Base-by-base conservation (phyloP, 2,329 filamentous ascomycete species). In the Trichoderma cornu-damae region DNA sequence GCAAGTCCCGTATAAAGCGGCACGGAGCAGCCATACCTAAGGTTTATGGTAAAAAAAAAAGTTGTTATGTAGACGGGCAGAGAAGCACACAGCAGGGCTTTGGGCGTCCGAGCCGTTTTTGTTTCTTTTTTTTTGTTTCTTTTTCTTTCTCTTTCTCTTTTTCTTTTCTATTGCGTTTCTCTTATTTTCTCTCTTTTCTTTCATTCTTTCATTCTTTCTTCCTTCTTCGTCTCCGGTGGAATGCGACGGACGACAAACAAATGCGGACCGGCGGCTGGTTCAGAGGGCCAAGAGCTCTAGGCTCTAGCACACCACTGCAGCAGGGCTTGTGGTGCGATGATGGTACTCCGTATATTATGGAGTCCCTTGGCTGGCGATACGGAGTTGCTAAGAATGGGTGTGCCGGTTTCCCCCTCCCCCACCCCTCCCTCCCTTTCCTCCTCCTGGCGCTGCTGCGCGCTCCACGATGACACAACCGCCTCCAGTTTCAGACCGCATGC, bases 381-480 rank as follows among this genome's bases (percentile, higher is more conserved):
- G 51, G 40, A 54, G 51, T 44, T 54, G 40, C 51, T 54, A 40
- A n/a, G 51, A 44, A 34, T 40, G 44, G 51, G 51, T 44, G 43
- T 46, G 51, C 51, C 40, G 40, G 40, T 16, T 28, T 18, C n/a
- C 26, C 54, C 30, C 42, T 37, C 24, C 16, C n/a, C 6, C 14
- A 5, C 50, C 54, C 54, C n/a, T n/a, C n/a, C n/a, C n/a, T n/a
- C n/a, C n/a, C n/a, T n/a, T n/a, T n/a, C n/a, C n/a, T n/a, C n/a
- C n/a, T n/a, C n/a, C n/a, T n/a, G n/a, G n/a, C n/a, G n/a, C 55
- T 57, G 55, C 55, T 51, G 55, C 40, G 46, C 34, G 37, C 28
- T 55, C 57, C 50, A 47, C 57, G 37, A 55, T 56, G 57, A 55
- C 57, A 59, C 57, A 54, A 56, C 40, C 42, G 40, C 43, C n/a